phyloP scores from a whole-genome alignment of 352 stramenopile genomes.

The Blastocystis sp. region DNA sequence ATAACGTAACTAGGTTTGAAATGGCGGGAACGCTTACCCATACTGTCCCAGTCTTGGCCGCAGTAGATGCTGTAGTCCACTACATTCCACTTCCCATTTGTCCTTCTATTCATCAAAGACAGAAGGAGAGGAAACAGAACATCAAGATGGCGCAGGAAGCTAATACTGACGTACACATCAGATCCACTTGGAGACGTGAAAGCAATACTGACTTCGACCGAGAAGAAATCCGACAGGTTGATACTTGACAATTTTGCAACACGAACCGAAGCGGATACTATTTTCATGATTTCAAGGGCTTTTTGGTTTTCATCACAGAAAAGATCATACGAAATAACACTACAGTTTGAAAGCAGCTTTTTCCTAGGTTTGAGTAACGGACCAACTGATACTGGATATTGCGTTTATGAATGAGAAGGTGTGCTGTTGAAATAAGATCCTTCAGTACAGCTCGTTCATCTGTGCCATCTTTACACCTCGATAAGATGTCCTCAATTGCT shows the following conservation, averaged over 20 bases:
- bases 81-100: slow-evolving; percentile 13
- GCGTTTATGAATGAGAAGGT: background rate
- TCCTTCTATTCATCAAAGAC: background rate
- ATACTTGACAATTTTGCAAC: background rate
- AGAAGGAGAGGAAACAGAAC: background rate
- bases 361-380: background rate
- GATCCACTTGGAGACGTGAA: background rate
- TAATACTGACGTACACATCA: background rate
- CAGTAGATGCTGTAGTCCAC: background rate
- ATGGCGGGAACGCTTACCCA: background rate
- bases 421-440: background rate
- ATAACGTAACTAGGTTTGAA: background rate
- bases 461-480: background rate
- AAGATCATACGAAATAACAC: background rate
- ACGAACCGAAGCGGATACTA: background rate
- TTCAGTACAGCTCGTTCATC: background rate
- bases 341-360: background rate
- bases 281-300: background rate
- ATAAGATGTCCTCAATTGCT: background rate
- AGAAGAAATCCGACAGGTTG: background rate
- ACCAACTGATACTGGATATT: background rate
- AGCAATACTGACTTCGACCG: background rate
- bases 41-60: background rate
- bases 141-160: background rate
- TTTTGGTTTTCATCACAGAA: background rate